A percentile compares a stretch with the other conserved stretches of the same genome.
Conservation (phyloP, 116 monocot species). For the Phalaenopsis hybrid region DNA sequence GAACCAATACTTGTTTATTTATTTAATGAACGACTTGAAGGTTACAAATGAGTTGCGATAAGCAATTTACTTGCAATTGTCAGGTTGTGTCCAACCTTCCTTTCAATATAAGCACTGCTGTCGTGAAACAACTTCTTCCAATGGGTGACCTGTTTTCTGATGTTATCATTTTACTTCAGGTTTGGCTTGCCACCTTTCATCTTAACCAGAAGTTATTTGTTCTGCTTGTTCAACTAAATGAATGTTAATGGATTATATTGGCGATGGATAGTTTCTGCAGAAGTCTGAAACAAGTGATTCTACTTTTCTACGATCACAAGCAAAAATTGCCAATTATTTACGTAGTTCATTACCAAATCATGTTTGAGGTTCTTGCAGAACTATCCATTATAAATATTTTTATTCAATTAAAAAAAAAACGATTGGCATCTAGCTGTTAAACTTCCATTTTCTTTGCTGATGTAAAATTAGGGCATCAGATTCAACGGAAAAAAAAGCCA, state of each 20-base stretch:
- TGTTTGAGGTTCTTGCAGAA: not conserved
- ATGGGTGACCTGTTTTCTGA: slow-evolving; percentile 89
- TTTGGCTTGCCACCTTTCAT: slow-evolving; percentile 17
- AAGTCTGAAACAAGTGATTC: not conserved
- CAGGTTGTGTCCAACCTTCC: slow-evolving; percentile 96
- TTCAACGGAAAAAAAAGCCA: not conserved
- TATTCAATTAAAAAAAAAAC: not conserved
- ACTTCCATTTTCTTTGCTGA: not conserved
- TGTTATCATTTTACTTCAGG: slow-evolving; percentile 92
- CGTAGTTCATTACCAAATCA: not conserved
- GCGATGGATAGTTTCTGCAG: not conserved
- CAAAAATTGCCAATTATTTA: not conserved
- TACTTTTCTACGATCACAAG: not conserved
- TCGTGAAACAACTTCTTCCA: slow-evolving; percentile 76
- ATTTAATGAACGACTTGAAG: not conserved
- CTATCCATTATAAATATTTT: not conserved
- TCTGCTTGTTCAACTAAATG: not conserved
- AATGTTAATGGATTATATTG: not conserved
- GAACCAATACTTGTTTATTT: too few species aligned
- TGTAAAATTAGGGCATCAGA: not conserved
- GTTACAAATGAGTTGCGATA: not conserved
- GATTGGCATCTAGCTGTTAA: not conserved
- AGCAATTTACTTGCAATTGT: not conserved
- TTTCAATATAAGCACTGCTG: slow-evolving; percentile 90
- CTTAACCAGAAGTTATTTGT: too few species aligned